Base-by-base conservation (phyloP, 2,329 filamentous ascomycete species). In the Xylariaceae sp. region DNA sequence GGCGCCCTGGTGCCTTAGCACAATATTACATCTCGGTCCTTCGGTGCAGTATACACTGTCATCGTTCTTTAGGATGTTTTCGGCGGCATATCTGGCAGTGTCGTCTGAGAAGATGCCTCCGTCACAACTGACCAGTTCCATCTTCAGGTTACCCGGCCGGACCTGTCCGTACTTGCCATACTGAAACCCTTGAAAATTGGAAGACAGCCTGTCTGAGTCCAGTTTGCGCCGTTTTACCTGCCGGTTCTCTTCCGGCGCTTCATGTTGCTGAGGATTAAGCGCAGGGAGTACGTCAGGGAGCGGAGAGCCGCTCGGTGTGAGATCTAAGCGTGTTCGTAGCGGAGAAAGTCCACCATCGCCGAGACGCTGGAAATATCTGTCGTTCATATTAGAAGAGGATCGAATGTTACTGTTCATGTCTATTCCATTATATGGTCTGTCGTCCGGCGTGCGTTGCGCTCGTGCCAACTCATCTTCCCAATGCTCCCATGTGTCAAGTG, bases 81-180 rank as follows among this genome's bases (percentile, higher is more conserved):
- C 89, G 17, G 88, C 85, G 10, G 82, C 82, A 64, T 90, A 89
- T 9, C 67, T 68, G 30, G 68, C 79, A 75, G 57, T 78, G 75
- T 87, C 83, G 62, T 88, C 86, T 54, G 82, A 79, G 68, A 81
- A 86, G 59, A 85, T 80, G 49, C 92, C 92, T 47, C 91, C 92
- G 72, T 97, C 92, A 70, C 92, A 97, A 77, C 88, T 94, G 53
- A 90, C 82, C 63, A 97, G 86, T 71, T 96, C 89, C 89, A 97
- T 91, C 62, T 82, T 87, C 68, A 97, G 77, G 64, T 84, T 82
- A 2, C 92, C 92, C 0, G 90, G 84, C 61, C 94, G 89, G 13
- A 96, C 88, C 74, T 96, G 92, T 15, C 92, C 93, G 72, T 88
- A 91, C 68, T 86, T 87, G 18, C 92, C 93, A 72, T 97, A 97